Conservation (phyloP, 2,329 filamentous ascomycete genomes). For the Ophiognomonia clavigignenti-juglandacearum region DNA sequence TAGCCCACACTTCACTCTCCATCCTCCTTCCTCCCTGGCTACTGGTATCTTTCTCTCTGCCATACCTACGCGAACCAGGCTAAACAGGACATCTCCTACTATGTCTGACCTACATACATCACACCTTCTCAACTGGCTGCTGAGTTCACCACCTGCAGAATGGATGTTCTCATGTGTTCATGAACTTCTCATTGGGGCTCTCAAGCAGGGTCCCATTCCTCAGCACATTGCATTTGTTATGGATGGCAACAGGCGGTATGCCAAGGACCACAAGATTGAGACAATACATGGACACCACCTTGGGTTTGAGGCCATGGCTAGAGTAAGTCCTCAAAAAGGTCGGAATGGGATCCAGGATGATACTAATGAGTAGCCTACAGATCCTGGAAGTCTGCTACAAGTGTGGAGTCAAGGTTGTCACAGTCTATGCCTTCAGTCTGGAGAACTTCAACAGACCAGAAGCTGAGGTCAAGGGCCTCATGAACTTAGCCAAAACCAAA, state of each 20-base stretch:
- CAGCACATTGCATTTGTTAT: conserved; percentile 99
- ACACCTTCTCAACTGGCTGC: conserved; percentile 60
- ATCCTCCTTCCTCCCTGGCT: too few species aligned
- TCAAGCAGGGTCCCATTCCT: conserved; percentile 87
- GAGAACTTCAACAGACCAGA: conserved; percentile 98
- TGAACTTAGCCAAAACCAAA: conserved; percentile 97
- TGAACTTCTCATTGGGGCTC: conserved; percentile 79
- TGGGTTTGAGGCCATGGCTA: conserved; percentile 90
- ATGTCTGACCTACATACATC: conserved; percentile 53
- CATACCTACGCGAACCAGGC: too few species aligned
- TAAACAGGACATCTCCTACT: too few species aligned
- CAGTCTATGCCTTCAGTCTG: conserved; percentile 97
- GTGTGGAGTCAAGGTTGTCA: conserved; percentile 91
- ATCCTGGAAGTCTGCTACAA: conserved; percentile 98
- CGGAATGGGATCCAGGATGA: not conserved
- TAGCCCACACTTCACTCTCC: too few species aligned
- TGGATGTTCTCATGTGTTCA: conserved; percentile 76
- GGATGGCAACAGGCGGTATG: conserved; percentile 96
- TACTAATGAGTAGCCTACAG: conserved; percentile 33
- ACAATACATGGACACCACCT: conserved; percentile 94
- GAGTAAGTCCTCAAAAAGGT: conserved; percentile 46
- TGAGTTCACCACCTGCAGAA: conserved; percentile 86
- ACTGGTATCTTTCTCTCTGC: too few species aligned
- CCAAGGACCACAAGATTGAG: conserved; percentile 85
- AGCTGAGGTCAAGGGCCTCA: conserved; percentile 92